Conservation (phyloP, 1,284 basidiomycete species). For the Trichosporon sp. region DNA sequence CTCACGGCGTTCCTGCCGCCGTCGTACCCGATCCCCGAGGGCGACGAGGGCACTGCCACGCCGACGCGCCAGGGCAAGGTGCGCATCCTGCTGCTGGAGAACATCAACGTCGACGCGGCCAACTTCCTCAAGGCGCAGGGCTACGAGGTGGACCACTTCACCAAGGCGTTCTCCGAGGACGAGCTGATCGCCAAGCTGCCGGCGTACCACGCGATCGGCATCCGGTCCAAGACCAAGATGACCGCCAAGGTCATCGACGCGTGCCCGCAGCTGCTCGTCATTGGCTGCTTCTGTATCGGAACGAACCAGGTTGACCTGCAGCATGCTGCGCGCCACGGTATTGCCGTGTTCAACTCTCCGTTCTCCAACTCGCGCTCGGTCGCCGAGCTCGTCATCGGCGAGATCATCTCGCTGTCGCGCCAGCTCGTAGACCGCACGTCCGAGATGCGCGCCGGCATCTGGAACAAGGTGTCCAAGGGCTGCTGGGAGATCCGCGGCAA, state of each 20-base stretch:
- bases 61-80: constrained; percentile 36
- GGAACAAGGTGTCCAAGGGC: constrained; percentile 98
- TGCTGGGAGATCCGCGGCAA: constrained; percentile 99
- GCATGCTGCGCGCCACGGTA: constrained; percentile 79
- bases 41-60: constrained; percentile 26
- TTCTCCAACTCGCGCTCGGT: constrained; percentile 99
- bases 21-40: constrained; percentile 35
- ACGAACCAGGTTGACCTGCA: constrained; percentile 95
- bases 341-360: constrained; percentile 99
- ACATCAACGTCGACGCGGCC: constrained; percentile 90
- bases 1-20: constrained; percentile 48
- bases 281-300: constrained; percentile 99
- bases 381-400: constrained; percentile 93
- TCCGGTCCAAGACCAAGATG: constrained; percentile 95
- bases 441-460: constrained; percentile 84
- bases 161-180: constrained; percentile 82
- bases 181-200: constrained; percentile 85
- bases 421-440: constrained; percentile 85
- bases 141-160: constrained; percentile 81
- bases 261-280: constrained; percentile 83
- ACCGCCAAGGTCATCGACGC: constrained; percentile 84
- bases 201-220: constrained; percentile 89
- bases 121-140: constrained; percentile 74
- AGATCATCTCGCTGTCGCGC: constrained; percentile 89
- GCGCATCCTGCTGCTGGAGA: constrained; percentile 77